A percentile compares a stretch with the other conserved stretches of the same genome.
These are phyloP conservation scores for Ascochyta fabae DNA, from an alignment of 2,329 filamentous ascomycete species.

Conservation along the genomic window DNA sequence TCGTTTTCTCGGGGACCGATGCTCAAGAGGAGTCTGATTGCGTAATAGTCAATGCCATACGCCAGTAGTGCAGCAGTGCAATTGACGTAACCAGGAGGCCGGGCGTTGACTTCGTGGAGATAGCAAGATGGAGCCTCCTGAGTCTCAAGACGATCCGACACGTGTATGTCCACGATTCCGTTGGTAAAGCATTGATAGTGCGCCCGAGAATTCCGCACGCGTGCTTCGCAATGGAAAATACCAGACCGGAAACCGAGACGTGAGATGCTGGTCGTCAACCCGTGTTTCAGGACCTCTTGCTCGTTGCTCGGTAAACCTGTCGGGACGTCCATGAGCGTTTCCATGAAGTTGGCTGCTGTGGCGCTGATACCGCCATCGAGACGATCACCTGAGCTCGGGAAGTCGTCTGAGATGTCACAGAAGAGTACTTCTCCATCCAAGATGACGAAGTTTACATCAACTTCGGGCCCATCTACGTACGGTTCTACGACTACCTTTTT, in stretches of 20 bases:
- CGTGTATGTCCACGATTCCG: too few species aligned
- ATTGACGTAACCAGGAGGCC: slow-evolving; percentile 19
- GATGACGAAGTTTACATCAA: slow-evolving; percentile 19
- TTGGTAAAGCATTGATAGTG: too few species aligned
- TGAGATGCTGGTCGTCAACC: too few species aligned
- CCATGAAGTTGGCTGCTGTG: slow-evolving; percentile 4
- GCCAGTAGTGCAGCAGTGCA: slow-evolving; percentile 9
- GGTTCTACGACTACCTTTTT: slow-evolving; percentile 34
- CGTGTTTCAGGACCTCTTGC: too few species aligned
- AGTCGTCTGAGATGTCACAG: slow-evolving; percentile 16
- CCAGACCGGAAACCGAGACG: too few species aligned
- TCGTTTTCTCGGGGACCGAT: too few species aligned
- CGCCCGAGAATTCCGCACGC: too few species aligned
- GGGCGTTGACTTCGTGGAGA: slow-evolving; percentile 27
- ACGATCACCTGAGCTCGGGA: slow-evolving; percentile 8
- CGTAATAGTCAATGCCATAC: slow-evolving; percentile 28
- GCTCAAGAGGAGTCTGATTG: background rate
- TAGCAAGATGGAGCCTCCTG: slow-evolving; percentile 6
- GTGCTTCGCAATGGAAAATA: too few species aligned
- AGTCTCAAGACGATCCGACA: background rate
- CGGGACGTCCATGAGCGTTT: slow-evolving; percentile 5
- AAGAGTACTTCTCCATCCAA: slow-evolving; percentile 16
- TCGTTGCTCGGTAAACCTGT: slow-evolving; percentile 2
- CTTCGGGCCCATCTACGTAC: slow-evolving; percentile 20
- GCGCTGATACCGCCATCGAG: background rate